Conservation (phyloP, 2,329 filamentous ascomycete species). For the Chrysoporthe austroafricana region DNA sequence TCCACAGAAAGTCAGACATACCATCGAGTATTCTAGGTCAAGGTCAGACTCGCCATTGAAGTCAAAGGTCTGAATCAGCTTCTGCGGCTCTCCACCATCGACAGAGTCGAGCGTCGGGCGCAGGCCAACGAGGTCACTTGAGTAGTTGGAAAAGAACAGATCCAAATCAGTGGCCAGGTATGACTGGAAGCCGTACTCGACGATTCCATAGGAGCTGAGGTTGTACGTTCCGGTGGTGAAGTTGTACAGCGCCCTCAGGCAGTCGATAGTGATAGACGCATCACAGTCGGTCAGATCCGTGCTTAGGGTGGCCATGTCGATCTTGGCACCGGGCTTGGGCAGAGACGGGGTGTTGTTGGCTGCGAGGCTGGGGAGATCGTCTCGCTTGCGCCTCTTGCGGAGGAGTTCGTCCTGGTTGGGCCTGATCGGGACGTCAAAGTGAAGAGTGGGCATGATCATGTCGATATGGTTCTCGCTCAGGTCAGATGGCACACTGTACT, state of each 20-base stretch:
- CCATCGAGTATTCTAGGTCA: conserved; percentile 25
- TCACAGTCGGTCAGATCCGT: conserved; percentile 25
- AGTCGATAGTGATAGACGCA: conserved; percentile 23
- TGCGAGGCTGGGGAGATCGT: conserved; percentile 15
- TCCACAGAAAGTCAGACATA: neutral
- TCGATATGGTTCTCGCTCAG: conserved; percentile 26
- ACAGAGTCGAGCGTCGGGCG: conserved; percentile 23
- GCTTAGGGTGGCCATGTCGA: conserved; percentile 18
- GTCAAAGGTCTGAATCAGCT: conserved; percentile 15
- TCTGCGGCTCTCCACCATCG: conserved; percentile 25
- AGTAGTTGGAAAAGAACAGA: conserved; percentile 26
- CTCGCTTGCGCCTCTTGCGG: conserved; percentile 22
- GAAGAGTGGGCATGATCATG: conserved; percentile 25
- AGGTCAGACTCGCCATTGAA: conserved; percentile 28
- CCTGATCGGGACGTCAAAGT: conserved; percentile 22
- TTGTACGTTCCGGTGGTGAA: conserved; percentile 20
- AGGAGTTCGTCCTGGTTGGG: conserved; percentile 18
- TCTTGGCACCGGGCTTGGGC: conserved; percentile 24
- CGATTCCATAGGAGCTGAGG: conserved; percentile 27
- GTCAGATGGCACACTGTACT: conserved; percentile 25
- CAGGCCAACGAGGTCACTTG: conserved; percentile 17
- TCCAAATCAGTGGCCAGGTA: conserved; percentile 25
- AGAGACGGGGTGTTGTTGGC: conserved; percentile 24
- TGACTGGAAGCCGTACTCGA: conserved; percentile 28
- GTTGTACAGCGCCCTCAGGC: conserved; percentile 27